These are phyloP conservation scores for Chrysopogon serrulatus DNA, from an alignment of 176 grass and related monocot genomes.

Conservation along the genomic window DNA sequence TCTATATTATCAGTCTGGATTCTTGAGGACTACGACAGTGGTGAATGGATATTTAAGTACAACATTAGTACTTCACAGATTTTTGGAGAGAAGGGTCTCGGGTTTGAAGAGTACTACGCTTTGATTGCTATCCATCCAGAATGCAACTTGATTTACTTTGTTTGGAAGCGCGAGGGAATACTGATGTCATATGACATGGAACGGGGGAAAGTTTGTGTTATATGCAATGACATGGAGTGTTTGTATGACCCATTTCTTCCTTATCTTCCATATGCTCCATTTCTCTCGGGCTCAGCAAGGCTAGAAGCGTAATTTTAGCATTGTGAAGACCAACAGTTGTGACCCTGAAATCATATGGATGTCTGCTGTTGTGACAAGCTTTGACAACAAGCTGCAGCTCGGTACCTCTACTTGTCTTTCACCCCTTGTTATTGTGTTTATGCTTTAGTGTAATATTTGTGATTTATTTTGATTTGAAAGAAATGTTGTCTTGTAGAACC, in stretches of 20 bases:
- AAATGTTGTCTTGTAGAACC: background rate
- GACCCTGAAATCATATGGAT: background rate
- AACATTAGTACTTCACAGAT: background rate
- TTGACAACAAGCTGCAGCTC: background rate
- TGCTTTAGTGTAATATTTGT: background rate
- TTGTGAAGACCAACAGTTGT: background rate
- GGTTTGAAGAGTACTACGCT: background rate
- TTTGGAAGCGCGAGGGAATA: background rate
- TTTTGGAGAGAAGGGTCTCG: background rate
- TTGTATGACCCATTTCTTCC: background rate
- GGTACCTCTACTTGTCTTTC: background rate
- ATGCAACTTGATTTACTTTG: conserved; percentile 3
- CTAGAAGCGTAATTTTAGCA: background rate
- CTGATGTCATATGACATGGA: conserved; percentile 2
- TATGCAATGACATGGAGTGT: background rate
- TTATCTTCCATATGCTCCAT: background rate
- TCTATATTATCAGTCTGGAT: background rate
- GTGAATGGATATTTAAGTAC: conserved; percentile 18
- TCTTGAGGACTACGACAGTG: background rate
- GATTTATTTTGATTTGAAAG: background rate
- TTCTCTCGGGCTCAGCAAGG: background rate
- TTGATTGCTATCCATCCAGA: background rate
- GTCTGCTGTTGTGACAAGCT: background rate
- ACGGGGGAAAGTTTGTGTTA: background rate
- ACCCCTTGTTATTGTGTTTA: background rate